Percentiles rank a stretch among this genome's conserved stretches.
phyloP scores from a whole-genome alignment of 331 rosid genomes.

The Ulmus americana region DNA sequence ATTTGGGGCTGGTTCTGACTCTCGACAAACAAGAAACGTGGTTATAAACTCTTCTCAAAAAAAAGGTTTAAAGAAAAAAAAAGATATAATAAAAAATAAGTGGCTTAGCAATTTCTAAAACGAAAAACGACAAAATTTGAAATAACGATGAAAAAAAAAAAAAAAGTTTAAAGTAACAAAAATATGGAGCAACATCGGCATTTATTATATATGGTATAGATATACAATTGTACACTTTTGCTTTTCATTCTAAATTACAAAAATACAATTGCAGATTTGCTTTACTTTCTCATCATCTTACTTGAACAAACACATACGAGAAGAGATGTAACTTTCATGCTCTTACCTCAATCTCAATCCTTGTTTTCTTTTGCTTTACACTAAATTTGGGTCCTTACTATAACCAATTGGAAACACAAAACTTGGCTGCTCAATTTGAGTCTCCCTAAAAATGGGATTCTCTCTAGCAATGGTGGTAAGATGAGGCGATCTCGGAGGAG shows the following conservation, averaged over 20 bases:
- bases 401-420: constrained; percentile 33
- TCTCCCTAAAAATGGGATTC: constrained; percentile 45
- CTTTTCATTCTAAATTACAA: too few species aligned
- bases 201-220: too few species aligned
- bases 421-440: constrained; percentile 18
- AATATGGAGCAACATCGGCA: too few species aligned
- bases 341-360: background rate
- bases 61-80: too few species aligned
- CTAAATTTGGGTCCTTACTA: constrained; percentile 33
- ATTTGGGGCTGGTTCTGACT: too few species aligned
- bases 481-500: constrained; percentile 75
- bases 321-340: background rate
- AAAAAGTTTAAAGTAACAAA: too few species aligned
- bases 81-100: too few species aligned
- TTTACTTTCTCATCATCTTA: background rate
- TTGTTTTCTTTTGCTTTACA: constrained; percentile 10
- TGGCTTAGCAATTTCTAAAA: too few species aligned
- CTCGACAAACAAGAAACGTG: too few species aligned
- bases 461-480: constrained; percentile 51
- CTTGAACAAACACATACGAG: constrained; percentile 12
- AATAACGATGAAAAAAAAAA: too few species aligned
- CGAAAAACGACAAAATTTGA: too few species aligned
- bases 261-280: background rate
- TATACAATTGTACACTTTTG: background rate
- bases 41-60: too few species aligned